Evolutionary conservation across 306 rosid genomes (phyloP).

Genomic region (Prunus fruticosa): DNA sequence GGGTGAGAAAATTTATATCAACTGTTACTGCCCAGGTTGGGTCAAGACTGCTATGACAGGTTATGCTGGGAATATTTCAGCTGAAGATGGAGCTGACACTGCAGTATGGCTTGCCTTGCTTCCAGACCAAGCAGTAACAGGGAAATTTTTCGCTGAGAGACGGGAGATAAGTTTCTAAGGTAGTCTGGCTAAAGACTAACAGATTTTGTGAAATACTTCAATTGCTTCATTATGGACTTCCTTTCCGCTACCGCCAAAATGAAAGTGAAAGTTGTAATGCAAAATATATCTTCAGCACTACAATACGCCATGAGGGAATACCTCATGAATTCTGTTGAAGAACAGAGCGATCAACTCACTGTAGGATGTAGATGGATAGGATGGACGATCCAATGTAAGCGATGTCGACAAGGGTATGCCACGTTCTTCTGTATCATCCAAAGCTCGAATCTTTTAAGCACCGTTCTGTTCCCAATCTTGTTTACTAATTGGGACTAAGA

Average conservation of each 20-base stretch:
- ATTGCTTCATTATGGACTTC: neutral
- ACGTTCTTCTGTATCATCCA: neutral
- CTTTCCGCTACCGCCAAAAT: neutral
- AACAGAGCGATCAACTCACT: neutral
- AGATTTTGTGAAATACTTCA: neutral
- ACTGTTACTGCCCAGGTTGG: constrained; percentile 91
- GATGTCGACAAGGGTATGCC: neutral
- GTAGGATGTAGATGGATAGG: neutral
- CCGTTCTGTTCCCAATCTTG: neutral
- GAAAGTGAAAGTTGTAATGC: neutral
- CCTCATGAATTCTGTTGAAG: neutral
- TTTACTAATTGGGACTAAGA: neutral
- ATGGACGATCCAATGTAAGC: neutral
- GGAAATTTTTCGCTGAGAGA: constrained; percentile 84
- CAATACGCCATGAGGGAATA: neutral
- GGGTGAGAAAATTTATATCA: constrained; percentile 68
- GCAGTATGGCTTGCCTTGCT: constrained; percentile 91
- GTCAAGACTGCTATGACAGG: constrained; percentile 92
- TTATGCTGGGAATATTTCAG: constrained; percentile 71
- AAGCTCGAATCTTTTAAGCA: neutral
- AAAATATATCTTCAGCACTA: neutral
- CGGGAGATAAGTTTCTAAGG: constrained; percentile 64
- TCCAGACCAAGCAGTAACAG: constrained; percentile 68
- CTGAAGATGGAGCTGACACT: constrained; percentile 89
- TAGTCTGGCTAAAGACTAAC: constrained; percentile 4